These are phyloP conservation scores for Fraxinus velutina DNA, from an alignment of 305 asterid genomes.

Conservation along the genomic window DNA sequence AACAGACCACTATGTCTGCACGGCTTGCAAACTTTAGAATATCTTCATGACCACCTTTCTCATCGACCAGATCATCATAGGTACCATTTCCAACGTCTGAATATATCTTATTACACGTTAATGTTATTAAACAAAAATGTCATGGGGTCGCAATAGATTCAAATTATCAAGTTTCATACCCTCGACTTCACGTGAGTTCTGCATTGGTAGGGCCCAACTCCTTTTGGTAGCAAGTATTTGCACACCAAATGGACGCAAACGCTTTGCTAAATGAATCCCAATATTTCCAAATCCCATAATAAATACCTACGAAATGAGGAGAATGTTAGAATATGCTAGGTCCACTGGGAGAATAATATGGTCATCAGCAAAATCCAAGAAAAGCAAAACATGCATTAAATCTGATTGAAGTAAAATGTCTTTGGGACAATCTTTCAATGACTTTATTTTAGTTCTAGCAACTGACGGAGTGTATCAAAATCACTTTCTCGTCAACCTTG, in stretches of 20 bases:
- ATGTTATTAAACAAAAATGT: constrained; percentile 1
- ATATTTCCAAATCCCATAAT: constrained; percentile 85
- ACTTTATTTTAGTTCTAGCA: background rate
- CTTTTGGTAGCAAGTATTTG: constrained; percentile 90
- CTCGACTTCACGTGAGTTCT: constrained; percentile 35
- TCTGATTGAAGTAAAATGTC: background rate
- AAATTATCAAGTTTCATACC: constrained; percentile 37
- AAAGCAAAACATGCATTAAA: background rate
- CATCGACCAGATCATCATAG: constrained; percentile 56
- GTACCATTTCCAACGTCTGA: constrained; percentile 30
- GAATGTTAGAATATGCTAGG: background rate
- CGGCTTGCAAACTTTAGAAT: constrained; percentile 62
- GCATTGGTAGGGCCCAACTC: constrained; percentile 53
- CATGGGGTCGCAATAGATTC: background rate
- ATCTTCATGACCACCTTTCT: constrained; percentile 73
- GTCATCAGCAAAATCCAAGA: background rate
- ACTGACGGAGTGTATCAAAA: background rate
- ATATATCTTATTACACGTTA: constrained; percentile 23
- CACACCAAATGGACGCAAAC: constrained; percentile 83
- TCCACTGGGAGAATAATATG: background rate
- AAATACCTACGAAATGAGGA: constrained; percentile 45
- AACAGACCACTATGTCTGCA: constrained; percentile 83
- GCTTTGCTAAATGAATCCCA: constrained; percentile 82
- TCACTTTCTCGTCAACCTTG: background rate
- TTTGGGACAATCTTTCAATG: background rate